Conservation (phyloP, 306 rosid species). For the Calophaca sinica region DNA sequence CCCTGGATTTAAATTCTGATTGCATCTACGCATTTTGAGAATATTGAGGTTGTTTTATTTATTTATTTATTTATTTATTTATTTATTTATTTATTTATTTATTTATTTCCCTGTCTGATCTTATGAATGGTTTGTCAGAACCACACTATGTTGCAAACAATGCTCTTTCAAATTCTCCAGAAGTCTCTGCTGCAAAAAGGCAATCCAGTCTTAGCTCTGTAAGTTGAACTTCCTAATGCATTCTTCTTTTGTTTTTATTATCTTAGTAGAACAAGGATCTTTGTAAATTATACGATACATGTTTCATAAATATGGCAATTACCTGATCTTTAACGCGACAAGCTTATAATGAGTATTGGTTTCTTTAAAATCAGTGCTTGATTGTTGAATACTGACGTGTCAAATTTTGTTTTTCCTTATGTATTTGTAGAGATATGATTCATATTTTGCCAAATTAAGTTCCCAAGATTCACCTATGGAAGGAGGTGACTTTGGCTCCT, state of each 20-base stretch:
- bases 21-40: too few relatives aligned
- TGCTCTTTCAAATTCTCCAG: conserved; percentile 56
- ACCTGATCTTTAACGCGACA: not conserved
- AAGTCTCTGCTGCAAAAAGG: conserved; percentile 59
- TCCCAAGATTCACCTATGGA: conserved; percentile 66
- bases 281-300: not conserved
- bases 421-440: conserved; percentile 67
- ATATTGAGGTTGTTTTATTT: too few relatives aligned
- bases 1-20: too few relatives aligned
- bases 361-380: not conserved
- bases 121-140: conserved; percentile 63
- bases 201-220: conserved; percentile 64
- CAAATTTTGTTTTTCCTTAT: conserved; percentile 25
- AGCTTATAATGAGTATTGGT: not conserved
- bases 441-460: conserved; percentile 57
- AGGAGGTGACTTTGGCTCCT: conserved; percentile 55
- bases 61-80: too few relatives aligned
- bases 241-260: conserved; percentile 26
- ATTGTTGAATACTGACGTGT: conserved; percentile 32
- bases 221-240: conserved; percentile 57
- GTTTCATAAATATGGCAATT: too few relatives aligned
- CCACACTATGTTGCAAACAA: conserved; percentile 55
- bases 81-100: too few relatives aligned
- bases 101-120: not conserved
- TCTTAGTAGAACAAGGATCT: not conserved